Percentiles rank a stretch among this genome's conserved stretches.
These are phyloP conservation scores for Lachnellula hyalina DNA, from an alignment of 2,329 filamentous ascomycete genomes.

Conservation along the genomic window DNA sequence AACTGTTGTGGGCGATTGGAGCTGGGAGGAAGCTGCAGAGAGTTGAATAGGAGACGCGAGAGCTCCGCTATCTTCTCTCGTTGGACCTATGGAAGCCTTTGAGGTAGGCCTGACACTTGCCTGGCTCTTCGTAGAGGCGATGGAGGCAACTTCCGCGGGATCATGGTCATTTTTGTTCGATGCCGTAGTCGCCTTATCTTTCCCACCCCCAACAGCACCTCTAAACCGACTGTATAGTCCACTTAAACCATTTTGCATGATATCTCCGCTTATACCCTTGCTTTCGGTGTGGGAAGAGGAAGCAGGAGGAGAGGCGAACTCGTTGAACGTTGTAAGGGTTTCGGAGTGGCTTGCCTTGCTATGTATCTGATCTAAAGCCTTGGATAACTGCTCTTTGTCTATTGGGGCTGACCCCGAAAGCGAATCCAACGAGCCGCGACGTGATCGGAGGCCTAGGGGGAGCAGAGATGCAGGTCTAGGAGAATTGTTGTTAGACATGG, in stretches of 20 bases:
- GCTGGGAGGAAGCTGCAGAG: constrained; percentile 27
- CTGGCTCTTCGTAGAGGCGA: constrained; percentile 39
- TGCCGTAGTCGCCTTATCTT: constrained; percentile 41
- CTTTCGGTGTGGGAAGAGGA: constrained; percentile 55
- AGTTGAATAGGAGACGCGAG: constrained; percentile 32
- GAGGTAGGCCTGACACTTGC: constrained; percentile 37
- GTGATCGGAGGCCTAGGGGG: constrained; percentile 24
- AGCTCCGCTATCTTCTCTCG: constrained; percentile 35
- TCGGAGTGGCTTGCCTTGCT: constrained; percentile 80
- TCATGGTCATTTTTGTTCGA: constrained; percentile 36
- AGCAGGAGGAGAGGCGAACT: constrained; percentile 69
- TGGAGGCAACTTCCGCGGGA: constrained; percentile 39
- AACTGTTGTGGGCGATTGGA: constrained; percentile 28
- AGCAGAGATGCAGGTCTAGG: constrained; percentile 19
- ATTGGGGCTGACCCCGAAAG: constrained; percentile 43
- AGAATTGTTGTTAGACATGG: constrained; percentile 30
- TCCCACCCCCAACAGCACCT: constrained; percentile 71
- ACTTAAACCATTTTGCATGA: constrained; percentile 79
- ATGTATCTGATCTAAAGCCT: constrained; percentile 82
- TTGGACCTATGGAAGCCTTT: constrained; percentile 37
- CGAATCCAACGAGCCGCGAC: constrained; percentile 45
- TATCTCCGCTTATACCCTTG: constrained; percentile 65
- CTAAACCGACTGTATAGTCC: constrained; percentile 83
- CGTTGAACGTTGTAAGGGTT: constrained; percentile 86
- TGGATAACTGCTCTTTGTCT: constrained; percentile 70